phyloP scores from a whole-genome alignment of 352 stramenopile species.

The Phytopythium ostracodes region DNA sequence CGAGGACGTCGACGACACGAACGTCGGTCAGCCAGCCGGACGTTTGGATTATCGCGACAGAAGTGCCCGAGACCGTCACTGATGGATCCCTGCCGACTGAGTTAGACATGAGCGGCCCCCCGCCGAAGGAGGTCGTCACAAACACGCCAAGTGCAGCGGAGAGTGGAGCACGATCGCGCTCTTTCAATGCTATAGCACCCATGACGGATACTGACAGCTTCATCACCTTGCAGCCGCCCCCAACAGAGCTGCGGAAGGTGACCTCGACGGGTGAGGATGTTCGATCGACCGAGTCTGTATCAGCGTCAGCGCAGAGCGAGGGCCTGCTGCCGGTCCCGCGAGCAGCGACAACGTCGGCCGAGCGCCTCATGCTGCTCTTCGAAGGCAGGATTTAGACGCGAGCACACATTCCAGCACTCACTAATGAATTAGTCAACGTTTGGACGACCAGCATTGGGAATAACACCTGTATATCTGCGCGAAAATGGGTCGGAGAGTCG shows the following conservation, averaged over 20 bases:
- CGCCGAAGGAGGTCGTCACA: background rate
- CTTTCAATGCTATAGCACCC: background rate
- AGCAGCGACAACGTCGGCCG: slow-evolving; percentile 1
- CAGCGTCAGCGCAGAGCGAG: too few relatives aligned
- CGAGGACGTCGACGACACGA: background rate
- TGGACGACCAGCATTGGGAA: background rate
- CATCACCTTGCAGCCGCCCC: background rate
- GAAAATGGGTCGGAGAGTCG: too few relatives aligned
- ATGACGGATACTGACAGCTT: background rate
- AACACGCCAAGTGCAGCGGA: background rate
- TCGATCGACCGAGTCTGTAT: background rate
- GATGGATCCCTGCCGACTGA: background rate
- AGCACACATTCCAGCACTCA: background rate
- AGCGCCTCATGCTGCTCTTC: slow-evolving; percentile 8
- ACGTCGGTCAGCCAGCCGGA: background rate
- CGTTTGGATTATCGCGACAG: slow-evolving; percentile 6
- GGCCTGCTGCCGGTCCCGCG: background rate
- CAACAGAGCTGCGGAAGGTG: background rate
- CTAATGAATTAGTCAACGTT: background rate
- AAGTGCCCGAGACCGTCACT: background rate
- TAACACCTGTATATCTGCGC: too few relatives aligned
- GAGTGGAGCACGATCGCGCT: background rate
- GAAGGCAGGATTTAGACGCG: slow-evolving; percentile 3
- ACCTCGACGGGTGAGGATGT: background rate
- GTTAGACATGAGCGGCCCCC: background rate